Percentiles rank a stretch among this genome's conserved stretches.
phyloP scores from a whole-genome alignment of 805 yeast species.

The Yarrowia sp. region DNA sequence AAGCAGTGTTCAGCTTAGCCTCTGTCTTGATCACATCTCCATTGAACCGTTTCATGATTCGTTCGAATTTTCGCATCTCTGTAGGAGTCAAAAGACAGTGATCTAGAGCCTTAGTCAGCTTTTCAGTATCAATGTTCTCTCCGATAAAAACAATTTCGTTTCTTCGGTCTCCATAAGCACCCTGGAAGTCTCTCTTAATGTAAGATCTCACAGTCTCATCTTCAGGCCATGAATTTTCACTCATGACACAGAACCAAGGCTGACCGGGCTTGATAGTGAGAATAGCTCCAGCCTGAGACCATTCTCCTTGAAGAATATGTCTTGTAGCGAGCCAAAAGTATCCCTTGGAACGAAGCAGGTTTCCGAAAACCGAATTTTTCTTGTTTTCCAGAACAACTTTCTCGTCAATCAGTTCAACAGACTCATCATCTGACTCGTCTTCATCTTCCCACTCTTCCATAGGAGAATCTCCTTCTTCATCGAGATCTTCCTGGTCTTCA shows the following conservation, averaged over 20 bases:
- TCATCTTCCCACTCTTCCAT: constrained; percentile 23
- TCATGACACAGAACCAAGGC: constrained; percentile 45
- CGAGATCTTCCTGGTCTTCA: constrained; percentile 27
- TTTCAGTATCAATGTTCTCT: constrained; percentile 38
- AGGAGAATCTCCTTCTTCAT: constrained; percentile 10
- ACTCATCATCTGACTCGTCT: constrained; percentile 26
- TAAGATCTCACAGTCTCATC: constrained; percentile 38
- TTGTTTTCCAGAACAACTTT: constrained; percentile 39
- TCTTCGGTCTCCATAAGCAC: constrained; percentile 46
- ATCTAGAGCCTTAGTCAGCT: constrained; percentile 40
- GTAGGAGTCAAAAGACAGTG: constrained; percentile 44
- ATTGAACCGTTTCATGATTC: constrained; percentile 35
- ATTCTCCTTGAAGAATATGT: constrained; percentile 45
- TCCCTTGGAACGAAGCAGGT: constrained; percentile 46
- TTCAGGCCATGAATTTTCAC: constrained; percentile 40
- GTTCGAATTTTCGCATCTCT: constrained; percentile 40
- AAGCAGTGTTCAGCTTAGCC: constrained; percentile 34
- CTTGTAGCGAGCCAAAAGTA: constrained; percentile 49
- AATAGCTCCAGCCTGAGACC: constrained; percentile 49
- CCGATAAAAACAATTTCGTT: constrained; percentile 51
- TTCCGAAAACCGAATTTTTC: constrained; percentile 42
- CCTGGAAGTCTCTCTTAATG: constrained; percentile 43
- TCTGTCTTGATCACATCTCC: constrained; percentile 40
- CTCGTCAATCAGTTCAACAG: constrained; percentile 30
- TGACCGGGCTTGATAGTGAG: constrained; percentile 45